Conservation (phyloP, 2,329 filamentous ascomycete species). For the Aspergillus latus region DNA sequence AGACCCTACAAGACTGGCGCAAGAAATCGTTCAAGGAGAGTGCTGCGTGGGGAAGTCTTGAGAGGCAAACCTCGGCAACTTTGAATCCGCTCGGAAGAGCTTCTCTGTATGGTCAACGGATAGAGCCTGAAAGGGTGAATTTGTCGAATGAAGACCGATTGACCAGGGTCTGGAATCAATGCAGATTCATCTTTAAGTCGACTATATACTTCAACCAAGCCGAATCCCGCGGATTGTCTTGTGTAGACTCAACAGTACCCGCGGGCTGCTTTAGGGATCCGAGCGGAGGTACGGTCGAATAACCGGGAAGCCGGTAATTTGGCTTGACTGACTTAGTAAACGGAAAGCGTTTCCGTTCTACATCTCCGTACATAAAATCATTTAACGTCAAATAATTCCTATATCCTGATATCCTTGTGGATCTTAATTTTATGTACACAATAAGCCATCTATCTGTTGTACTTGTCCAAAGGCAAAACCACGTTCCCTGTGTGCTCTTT, state of each 20-base stretch:
- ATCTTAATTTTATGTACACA: too few species aligned
- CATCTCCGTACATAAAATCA: not conserved
- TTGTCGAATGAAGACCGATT: not conserved
- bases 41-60: slow-evolving; percentile 2
- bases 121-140: not conserved
- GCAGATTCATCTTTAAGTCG: not conserved
- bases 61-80: slow-evolving; percentile 29
- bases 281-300: slow-evolving; percentile 14
- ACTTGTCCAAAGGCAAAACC: too few species aligned
- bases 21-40: not conserved
- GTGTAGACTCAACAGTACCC: slow-evolving; percentile 4
- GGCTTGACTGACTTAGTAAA: not conserved
- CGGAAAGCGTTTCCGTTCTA: not conserved
- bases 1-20: not conserved
- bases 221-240: slow-evolving; percentile 14
- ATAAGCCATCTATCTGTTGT: too few species aligned
- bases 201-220: slow-evolving; percentile 6
- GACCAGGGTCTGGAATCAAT: not conserved
- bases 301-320: slow-evolving; percentile 8
- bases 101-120: not conserved
- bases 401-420: not conserved
- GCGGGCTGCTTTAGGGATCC: slow-evolving; percentile 8
- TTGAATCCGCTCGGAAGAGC: slow-evolving; percentile 8
- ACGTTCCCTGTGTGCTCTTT: too few species aligned
- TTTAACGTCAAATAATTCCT: not conserved